Conservation (phyloP, 1,284 basidiomycete species). For the Porogramme epimiltina region DNA sequence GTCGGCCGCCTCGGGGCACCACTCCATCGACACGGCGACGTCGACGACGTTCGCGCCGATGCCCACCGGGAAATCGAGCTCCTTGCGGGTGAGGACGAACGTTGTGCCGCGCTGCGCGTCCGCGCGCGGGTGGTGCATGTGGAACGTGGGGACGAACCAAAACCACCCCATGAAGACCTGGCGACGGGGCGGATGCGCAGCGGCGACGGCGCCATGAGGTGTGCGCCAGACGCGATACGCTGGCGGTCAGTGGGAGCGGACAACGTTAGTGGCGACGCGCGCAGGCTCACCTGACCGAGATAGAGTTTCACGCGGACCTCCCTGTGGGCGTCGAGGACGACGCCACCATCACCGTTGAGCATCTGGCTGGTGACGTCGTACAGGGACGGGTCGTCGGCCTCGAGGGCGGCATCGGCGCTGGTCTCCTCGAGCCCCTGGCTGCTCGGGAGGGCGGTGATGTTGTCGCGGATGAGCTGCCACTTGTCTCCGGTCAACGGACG, state of each 20-base stretch:
- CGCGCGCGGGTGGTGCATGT: conserved; percentile 52
- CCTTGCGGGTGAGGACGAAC: conserved; percentile 51
- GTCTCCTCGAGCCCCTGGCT: neutral
- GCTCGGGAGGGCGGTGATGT: conserved; percentile 26
- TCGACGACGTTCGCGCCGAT: conserved; percentile 67
- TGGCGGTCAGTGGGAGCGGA: neutral
- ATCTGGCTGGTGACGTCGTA: conserved; percentile 39
- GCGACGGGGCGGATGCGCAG: neutral
- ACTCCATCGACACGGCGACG: conserved; percentile 50
- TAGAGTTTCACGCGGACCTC: conserved; percentile 82
- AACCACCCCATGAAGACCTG: conserved; percentile 80
- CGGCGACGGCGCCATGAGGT: neutral
- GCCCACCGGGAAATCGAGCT: conserved; percentile 78
- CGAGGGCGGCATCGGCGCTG: conserved; percentile 23
- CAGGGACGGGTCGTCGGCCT: conserved; percentile 46
- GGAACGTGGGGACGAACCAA: conserved; percentile 84
- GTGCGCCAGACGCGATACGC: neutral
- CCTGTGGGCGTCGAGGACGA: conserved; percentile 67
- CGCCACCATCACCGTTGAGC: conserved; percentile 38
- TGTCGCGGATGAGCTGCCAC: conserved; percentile 45
- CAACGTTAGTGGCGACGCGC: neutral
- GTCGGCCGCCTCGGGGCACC: conserved; percentile 26
- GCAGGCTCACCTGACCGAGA: conserved; percentile 60
- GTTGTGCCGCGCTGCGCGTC: conserved; percentile 25
- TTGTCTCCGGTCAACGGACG: conserved; percentile 44